Base-by-base conservation (phyloP, 768 basidiomycete species). In the Lactifluus hygrophoroides region DNA sequence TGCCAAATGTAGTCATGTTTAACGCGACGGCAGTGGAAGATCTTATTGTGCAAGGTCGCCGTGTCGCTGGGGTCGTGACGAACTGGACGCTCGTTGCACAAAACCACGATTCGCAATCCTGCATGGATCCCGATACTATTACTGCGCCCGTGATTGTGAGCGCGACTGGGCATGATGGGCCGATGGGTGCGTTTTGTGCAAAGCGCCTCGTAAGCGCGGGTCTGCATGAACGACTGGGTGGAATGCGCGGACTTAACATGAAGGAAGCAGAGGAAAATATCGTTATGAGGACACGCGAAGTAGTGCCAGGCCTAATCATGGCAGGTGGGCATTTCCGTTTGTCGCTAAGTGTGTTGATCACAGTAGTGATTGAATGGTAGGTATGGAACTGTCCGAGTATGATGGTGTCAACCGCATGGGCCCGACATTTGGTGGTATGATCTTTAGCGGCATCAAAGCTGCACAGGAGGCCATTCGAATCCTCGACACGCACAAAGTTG, bases 21-120 rank as follows among this genome's bases (percentile, higher is more conserved):
- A 88, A 88, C 71, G 85, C 85, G 25, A 90, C 87, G 3, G 82
- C 86, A 7, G 85, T 86, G n/a, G 87, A 90, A 69, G 88, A 90
- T 68, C 78, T 90, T 47, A 83, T 90, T 70, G 78, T 86, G 54
- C 80, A 80, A 64, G 74, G 76, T 47, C 86, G 77, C 65, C 76
- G 77, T 58, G 73, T 80, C 59, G 70, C 74, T 10, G 80, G 78
- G n/a, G 79, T 80, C 40, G 78, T 79, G n/a, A 76, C 76, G 35
- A 79, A 80, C 74, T 80, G 76, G 77, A 77, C 75, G 55, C 73
- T 79, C 51, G 76, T 77, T 57, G 68, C 75, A 19, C 74, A 77
- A 27, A 77, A 77, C 74, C 87, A 91, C 71, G 86, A 87, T 63
- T 86, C 85, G 48, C 87, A 88, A 71, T 84, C 81, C 52, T 75